Evolutionary conservation across 2,329 filamentous ascomycete genomes (phyloP).

Genomic region (Alternaria sp.): DNA sequence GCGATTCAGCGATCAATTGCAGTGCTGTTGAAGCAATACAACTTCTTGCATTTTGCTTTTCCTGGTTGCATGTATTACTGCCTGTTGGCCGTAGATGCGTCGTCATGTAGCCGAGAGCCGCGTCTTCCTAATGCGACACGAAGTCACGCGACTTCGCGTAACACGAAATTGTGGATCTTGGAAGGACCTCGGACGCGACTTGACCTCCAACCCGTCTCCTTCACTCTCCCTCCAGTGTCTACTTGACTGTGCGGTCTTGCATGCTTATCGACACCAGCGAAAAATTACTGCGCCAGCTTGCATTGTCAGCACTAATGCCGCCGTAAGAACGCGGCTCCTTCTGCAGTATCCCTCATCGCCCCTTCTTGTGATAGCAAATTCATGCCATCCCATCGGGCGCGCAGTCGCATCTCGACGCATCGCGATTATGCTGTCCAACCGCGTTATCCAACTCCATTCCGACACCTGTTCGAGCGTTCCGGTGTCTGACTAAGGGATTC

Average conservation of each 20-base stretch:
- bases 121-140: neutral
- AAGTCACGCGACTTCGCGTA: conserved; percentile 1
- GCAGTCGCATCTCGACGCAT: neutral
- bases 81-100: neutral
- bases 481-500: neutral
- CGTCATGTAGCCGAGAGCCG: neutral
- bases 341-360: neutral
- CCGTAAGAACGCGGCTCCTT: neutral
- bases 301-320: neutral
- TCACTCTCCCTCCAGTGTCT: neutral
- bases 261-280: neutral
- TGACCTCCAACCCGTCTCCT: neutral
- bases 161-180: neutral
- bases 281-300: neutral
- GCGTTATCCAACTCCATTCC: neutral
- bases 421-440: neutral
- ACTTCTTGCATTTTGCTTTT: neutral
- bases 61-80: neutral
- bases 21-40: neutral
- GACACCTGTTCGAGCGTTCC: neutral
- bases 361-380: neutral
- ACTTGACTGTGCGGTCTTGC: neutral
- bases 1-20: too few species aligned
- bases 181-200: neutral
- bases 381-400: neutral